Evolutionary conservation across 192 early-diverging fungal species (phyloP).

Genomic region (Mortierella claussenii): DNA sequence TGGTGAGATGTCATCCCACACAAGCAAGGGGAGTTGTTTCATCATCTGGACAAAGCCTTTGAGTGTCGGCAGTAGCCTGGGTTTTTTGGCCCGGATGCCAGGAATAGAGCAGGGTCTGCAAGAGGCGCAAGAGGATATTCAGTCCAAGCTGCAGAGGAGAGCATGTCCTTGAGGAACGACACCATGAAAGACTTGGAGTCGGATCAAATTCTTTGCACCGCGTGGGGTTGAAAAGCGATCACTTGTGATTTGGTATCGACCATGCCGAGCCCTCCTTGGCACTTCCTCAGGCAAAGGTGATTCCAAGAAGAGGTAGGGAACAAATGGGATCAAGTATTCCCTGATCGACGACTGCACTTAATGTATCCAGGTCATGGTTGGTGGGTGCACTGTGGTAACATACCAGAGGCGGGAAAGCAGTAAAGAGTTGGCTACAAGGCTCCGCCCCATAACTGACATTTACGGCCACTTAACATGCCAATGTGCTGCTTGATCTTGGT

Average conservation of each 20-base stretch:
- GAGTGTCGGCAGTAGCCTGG: too few relatives aligned
- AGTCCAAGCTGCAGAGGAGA: neutral
- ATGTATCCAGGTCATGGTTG: neutral
- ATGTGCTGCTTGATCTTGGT: constrained; percentile 3
- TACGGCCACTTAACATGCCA: neutral
- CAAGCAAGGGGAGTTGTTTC: too few relatives aligned
- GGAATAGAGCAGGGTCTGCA: neutral
- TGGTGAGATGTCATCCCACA: too few relatives aligned
- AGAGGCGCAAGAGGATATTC: neutral
- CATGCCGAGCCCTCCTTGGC: constrained; percentile 1
- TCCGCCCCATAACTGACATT: neutral
- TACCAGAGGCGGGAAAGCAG: neutral
- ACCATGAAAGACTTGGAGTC: constrained; percentile 6
- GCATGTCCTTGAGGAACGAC: neutral
- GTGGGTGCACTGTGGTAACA: neutral
- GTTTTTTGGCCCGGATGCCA: neutral
- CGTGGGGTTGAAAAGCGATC: constrained; percentile 1
- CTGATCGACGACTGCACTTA: neutral
- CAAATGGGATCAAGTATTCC: neutral
- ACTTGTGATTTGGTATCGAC: constrained; percentile 1
- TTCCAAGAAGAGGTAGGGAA: constrained; percentile 6
- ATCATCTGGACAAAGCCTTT: too few relatives aligned
- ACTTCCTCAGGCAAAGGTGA: neutral
- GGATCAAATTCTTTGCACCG: constrained; percentile 9
- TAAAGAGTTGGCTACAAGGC: neutral